Base-by-base conservation (phyloP, 495 filamentous ascomycete species). In the Hyaloscypha hepaticicola region DNA sequence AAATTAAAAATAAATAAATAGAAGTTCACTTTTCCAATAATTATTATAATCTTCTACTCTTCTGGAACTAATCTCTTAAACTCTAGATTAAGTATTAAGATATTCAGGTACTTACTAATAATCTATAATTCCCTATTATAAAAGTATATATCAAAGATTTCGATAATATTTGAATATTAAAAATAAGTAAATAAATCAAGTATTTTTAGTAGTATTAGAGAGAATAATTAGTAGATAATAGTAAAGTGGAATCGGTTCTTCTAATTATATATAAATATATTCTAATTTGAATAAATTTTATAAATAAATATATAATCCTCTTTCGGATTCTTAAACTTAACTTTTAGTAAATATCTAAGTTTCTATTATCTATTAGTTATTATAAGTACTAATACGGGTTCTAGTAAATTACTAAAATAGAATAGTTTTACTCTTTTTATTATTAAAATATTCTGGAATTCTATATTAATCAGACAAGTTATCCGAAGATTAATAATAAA, bases 1-100 rank as follows among this genome's bases (percentile, higher is more conserved):
- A 24, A 33, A 49, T 5, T 53, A 34, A 21, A 27, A n/a, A 29
- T 9, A 33, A 6, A 7, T 33, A 33, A 33, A 33, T n/a, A n/a
- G 31, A 33, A 12, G 6, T 33, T 33, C 2, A 65, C 24, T 41
- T 65, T 33, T 55, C 38, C 27, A 57, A 65, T 45, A 60, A 65
- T 60, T n/a, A 45, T 65, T 60, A 41, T 56, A 51, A 65, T 60
- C 53, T 65, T 55, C 55, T 16, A 65, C 55, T 65, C 63, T 45
- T 57, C 61, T 12, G 51, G 29, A 53, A 21, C 61, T 28, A 64
- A 49, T 31, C 38, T 57, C 8, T 57, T 58, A 27, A 64, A 58
- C 29, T 58, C 61, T n/a, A 64, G 52, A 48, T 64, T 53, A 14
- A 64, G 31, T 7, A 64, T 53, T 58, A 56, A 65, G 12, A 60